Base-by-base conservation (phyloP, 108 stramenopile genomes). In the Cylindrotheca fusiformis region DNA sequence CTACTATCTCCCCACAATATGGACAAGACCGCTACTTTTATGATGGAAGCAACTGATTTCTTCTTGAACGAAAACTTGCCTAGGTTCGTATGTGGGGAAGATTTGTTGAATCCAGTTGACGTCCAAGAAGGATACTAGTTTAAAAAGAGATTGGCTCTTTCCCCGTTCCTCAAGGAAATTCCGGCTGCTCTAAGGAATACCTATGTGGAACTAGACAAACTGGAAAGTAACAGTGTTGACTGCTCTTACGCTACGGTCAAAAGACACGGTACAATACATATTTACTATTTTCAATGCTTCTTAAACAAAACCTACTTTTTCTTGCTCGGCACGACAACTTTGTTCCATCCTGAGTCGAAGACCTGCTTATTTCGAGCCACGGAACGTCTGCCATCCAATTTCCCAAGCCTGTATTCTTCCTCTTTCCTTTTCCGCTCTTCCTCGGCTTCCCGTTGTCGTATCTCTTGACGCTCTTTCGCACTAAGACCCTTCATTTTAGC, bases 1-100 rank as follows among this genome's bases (percentile, higher is more conserved):
- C 63, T 97, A 4, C 28, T 95, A 12, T 81, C 75, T 48, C 92
- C 96, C 18, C 94, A 97, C 68, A 76, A 76, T 54, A 75, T 81
- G 74, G 69, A 77, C 67, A 33, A 58, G 69, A 52, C 83, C 0
- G 74, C 68, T 48, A 90, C 89, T n/a, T 90, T 90, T 53, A 63
- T 63, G 63, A 63, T 36, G 27, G 55, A 56, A 31, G 22, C 55
- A 2, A 56, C 55, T 1, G 55, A 56, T 18, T 86, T 90, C 61
- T 90, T 90, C 48, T 69, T 90, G 2, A 57, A 68, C 3, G 88
- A 86, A 56, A 86, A 90, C 49, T 51, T 90, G 8, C 83, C 85
- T 6, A 48, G 88, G 30, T 90, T 80, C 50, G 57, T 90, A 5
- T 64, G 67, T 23, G 88, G 88, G 2, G 72, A 86, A 57, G 54